Percentiles rank a stretch among this genome's conserved stretches.
These are phyloP conservation scores for Salix udensis DNA, from an alignment of 345 rosid species.

Conservation along the genomic window DNA sequence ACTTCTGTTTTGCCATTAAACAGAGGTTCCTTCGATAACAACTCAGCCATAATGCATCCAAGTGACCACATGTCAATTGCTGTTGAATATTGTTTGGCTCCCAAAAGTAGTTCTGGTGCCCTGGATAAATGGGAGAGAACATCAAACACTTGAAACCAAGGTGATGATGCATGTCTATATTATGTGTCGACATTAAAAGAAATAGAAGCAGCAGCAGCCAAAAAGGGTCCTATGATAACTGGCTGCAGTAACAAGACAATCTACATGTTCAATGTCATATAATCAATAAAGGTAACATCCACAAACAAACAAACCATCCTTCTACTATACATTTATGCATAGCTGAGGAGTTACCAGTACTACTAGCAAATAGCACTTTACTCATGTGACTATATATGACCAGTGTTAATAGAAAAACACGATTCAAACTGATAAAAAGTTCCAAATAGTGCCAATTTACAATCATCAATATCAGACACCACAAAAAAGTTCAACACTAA, in stretches of 20 bases:
- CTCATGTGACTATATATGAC: neutral
- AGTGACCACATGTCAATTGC: slow-evolving; percentile 99
- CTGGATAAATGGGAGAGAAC: slow-evolving; percentile 36
- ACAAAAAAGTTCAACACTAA: neutral
- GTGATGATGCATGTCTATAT: neutral
- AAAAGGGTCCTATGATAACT: neutral
- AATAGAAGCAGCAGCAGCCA: neutral
- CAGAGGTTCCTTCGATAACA: slow-evolving; percentile 77
- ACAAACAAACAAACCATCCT: neutral
- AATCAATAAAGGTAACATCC: neutral
- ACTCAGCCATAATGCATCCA: slow-evolving; percentile 98
- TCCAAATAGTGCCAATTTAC: neutral
- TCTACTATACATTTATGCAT: neutral
- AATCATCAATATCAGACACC: neutral
- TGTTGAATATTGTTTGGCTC: slow-evolving; percentile 89
- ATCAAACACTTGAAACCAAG: neutral
- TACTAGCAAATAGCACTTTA: no score
- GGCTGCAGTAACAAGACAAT: neutral
- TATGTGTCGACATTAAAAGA: neutral
- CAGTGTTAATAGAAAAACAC: neutral
- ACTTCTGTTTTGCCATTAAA: slow-evolving; percentile 94
- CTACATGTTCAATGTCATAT: neutral
- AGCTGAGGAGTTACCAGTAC: neutral
- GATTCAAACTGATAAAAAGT: neutral
- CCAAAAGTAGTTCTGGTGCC: slow-evolving; percentile 98